Evolutionary conservation across 1,284 basidiomycete genomes (phyloP), one percentile per base, ranked within the genome.

Genomic region (Sporisorium reilianum): DNA sequence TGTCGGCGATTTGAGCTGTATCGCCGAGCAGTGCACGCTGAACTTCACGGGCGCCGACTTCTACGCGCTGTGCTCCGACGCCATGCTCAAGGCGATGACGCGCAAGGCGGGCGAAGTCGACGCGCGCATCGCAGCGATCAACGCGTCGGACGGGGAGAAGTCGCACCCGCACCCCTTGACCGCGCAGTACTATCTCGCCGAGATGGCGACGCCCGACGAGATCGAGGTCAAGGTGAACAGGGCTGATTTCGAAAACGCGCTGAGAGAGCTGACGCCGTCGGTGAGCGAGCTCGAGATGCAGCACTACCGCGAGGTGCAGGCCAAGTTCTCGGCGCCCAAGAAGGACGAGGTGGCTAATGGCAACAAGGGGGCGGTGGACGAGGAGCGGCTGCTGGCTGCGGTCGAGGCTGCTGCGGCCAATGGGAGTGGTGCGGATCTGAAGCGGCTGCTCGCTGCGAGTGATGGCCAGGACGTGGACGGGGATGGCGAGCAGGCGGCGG

Each of bases 61-160:
- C 78, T 99, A 99, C 86, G 96, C 97, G 0, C 87, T 99, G 16
- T 98, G 96, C 84, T 93, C 94, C 4, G 97, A 99, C 84, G 95
- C 96, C 1, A 91, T 99, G 89, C 88, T 99, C 51, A 93, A 93
- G 82, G 93, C 96, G 8, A 97, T 99, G 91, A 91, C 94, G 25
- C 88, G 93, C 45, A 94, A 92, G 75, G 95, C 97, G 0, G 88
- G 89, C 74, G 89, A 89, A 51, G 87, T 99, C 14, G 96, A 84
- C 40, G 69, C 59, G 11, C 53, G 58, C 22, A 77, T 80, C 30
- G 77, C 61, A 14, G 57, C 38, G 34, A 64, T 62, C 36, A 71
- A 78, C 41, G 80, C 84, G 18, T 76, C 85, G 23, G 84, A 86
- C 5, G 69, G 55, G 12, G 66, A 32, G 20, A 71, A 74, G 44